Conservation (phyloP, 306 rosid genomes). For the Ceratonia siliqua region DNA sequence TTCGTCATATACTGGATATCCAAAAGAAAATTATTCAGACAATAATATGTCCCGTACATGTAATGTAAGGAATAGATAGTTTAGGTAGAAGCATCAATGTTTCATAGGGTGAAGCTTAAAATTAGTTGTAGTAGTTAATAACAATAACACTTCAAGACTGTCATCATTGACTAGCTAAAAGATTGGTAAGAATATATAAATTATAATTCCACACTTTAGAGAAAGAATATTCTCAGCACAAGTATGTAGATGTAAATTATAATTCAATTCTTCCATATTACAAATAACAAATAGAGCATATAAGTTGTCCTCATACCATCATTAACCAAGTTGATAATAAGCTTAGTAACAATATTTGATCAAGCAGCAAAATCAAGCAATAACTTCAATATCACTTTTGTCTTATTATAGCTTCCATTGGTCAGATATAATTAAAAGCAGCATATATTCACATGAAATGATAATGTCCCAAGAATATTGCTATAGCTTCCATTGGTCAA, state of each 20-base stretch:
- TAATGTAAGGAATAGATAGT: too few relatives aligned
- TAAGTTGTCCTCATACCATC: slow-evolving; percentile 54
- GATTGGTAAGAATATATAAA: slow-evolving; percentile 14
- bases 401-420: slow-evolving; percentile 51
- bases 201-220: not conserved
- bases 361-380: slow-evolving; percentile 55
- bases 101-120: slow-evolving; percentile 8
- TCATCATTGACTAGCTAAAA: not conserved
- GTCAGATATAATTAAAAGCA: slow-evolving; percentile 57
- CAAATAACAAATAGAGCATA: slow-evolving; percentile 8
- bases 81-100: not conserved
- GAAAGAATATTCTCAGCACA: slow-evolving; percentile 22
- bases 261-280: not conserved
- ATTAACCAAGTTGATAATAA: slow-evolving; percentile 54
- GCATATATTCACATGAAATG: too few relatives aligned
- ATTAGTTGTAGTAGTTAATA: slow-evolving; percentile 7
- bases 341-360: slow-evolving; percentile 45
- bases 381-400: slow-evolving; percentile 49
- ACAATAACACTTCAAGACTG: slow-evolving; percentile 5
- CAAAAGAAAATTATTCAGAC: not conserved
- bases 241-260: not conserved
- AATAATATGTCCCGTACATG: not conserved
- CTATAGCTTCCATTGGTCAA: too few relatives aligned
- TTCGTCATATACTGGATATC: not conserved
- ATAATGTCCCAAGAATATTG: too few relatives aligned